Conservation (phyloP, 345 rosid species). For the Linum lewisii region DNA sequence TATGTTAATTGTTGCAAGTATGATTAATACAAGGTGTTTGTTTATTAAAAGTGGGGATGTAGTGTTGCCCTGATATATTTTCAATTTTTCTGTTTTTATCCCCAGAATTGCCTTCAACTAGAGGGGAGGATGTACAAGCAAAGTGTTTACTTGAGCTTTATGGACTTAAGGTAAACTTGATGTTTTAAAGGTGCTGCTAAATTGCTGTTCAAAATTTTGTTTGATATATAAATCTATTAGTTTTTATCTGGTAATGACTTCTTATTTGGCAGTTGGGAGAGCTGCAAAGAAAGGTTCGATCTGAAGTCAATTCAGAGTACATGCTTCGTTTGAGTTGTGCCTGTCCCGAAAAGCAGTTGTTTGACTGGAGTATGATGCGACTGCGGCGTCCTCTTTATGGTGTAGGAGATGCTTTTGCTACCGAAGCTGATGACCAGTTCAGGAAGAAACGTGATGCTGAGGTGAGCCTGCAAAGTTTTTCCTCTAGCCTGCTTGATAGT, state of each 20-base stretch:
- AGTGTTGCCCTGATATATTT: too few relatives aligned
- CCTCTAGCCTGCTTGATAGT: slow-evolving; percentile 7
- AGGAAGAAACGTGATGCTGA: slow-evolving; percentile 94
- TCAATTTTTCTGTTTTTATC: slow-evolving; percentile 12
- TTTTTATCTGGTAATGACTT: slow-evolving; percentile 15
- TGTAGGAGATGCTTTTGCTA: slow-evolving; percentile 79
- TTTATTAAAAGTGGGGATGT: not conserved
- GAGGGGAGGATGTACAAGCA: slow-evolving; percentile 88
- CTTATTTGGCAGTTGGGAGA: slow-evolving; percentile 61
- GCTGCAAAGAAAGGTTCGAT: slow-evolving; percentile 68
- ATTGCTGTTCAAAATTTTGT: not conserved
- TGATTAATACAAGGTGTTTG: too few relatives aligned
- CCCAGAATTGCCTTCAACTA: slow-evolving; percentile 77
- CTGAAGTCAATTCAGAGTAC: slow-evolving; percentile 73
- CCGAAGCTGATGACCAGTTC: slow-evolving; percentile 80
- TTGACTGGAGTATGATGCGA: slow-evolving; percentile 97
- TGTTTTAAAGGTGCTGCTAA: slow-evolving; percentile 1
- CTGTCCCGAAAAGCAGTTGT: slow-evolving; percentile 55
- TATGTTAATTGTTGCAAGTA: too few relatives aligned
- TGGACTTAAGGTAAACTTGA: slow-evolving; percentile 66
- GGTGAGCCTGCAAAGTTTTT: slow-evolving; percentile 30
- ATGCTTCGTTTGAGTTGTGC: slow-evolving; percentile 75
- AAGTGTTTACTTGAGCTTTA: slow-evolving; percentile 91
- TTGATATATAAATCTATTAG: not conserved
- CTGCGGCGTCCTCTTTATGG: slow-evolving; percentile 71